Base-by-base conservation (phyloP, 192 early-diverging fungal genomes). In the Piromyces sp. region DNA sequence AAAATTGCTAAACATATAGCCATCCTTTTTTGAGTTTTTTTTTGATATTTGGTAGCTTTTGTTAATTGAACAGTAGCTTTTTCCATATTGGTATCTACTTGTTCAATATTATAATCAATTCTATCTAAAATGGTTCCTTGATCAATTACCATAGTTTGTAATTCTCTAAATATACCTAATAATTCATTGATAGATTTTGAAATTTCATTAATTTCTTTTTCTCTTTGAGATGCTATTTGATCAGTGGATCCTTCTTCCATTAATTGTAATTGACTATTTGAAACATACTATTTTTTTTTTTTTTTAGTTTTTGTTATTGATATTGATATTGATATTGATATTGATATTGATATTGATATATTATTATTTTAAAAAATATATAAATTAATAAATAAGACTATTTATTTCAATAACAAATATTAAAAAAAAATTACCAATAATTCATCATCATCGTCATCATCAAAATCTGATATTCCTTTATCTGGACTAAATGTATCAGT, bases 41-140 rank as follows among this genome's bases (percentile, higher is more conserved):
- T 68, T 68, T 68, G 51, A 68, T 68, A 17, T n/a, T 68, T 68
- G 26, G 51, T 68, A 5, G 51, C 51, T 17, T 68, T 68, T n/a
- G 51, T 68, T 68, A 68, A 68, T 68, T 68, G 51, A 68, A 68
- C 51, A 4, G 51, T 93, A 6, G 95, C 97, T 9, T 92, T 87
- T 82, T 95, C 92, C n/a, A 96, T 88, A 82, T 95, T 89, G 31
- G 94, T 88, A 26, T 85, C 90, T 14, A 93, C 92, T 81, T 93
- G 92, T 83, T 98, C 97, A 81, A 99, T 92, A 84, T 99, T 98
- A 86, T 93, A 99, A 86, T 99, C 97, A 81, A 99, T 98, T 30
- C 97, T 91, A 87, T 99, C 97, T 30, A 99, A 88, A 81, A 99
- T 85, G 11, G 97, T 95, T 22, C 97, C 97, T 85, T 99, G 97